Evolutionary conservation across 129 eudicot species (phyloP), one percentile per base, ranked within the genome.

Genomic region (Apium graveolens): DNA sequence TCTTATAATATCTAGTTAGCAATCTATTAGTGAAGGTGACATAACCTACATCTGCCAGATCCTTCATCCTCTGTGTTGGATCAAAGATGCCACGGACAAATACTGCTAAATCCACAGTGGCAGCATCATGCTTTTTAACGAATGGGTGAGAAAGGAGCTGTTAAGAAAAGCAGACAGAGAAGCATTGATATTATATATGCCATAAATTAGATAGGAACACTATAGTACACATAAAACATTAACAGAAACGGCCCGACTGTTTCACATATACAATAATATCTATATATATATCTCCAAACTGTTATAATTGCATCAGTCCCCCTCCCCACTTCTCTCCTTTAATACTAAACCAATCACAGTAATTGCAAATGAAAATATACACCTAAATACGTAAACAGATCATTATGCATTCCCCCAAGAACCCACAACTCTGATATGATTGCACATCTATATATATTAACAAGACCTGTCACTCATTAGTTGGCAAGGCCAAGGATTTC

Each of bases 61-160:
- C 99, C 87, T 95, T 95, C 96, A 95, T 84, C 85, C 92, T 87
- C 76, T 90, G 97, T 24, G 87, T 85, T 21, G 99, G 99, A 86
- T 95, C 99, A 76, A 95, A 95, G 51, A 95, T 86, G 78, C 84
- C 86, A 87, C 87, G 91, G 63, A 95, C 96, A 81, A 90, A 95
- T 39, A 72, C 20, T 73, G 77, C 77, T 44, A 73, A 44, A 73
- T 73, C 77, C 77, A 73, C 77, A 27, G 37, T 73, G 38, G 77
- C 37, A 26, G 44, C 57, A 44, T 27, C 57, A 44, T 73, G 60
- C 77, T 44, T 73, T 44, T 26, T 73, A 26, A 73, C 32, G 44
- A 73, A 73, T 73, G 77, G 77, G 77, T 73, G 77, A 11, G 60
- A 73, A 73, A 73, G 77, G 77, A 73, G 77, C 77, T 73, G 77